Conservation (phyloP, 257 asterid genomes). For the Nicotiana undulata region DNA sequence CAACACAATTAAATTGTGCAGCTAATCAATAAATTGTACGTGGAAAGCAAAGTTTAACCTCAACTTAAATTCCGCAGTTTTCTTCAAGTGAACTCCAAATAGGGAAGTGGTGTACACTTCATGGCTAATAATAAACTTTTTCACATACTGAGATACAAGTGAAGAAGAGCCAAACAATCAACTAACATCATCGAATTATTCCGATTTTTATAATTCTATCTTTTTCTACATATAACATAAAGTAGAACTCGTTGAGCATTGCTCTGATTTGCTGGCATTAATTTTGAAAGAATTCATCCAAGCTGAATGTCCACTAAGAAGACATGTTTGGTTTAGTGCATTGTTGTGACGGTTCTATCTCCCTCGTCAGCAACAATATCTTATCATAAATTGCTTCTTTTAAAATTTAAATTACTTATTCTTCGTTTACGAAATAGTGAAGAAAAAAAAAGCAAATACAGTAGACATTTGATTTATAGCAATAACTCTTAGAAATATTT, state of each 20-base stretch:
- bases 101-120: too few relatives aligned
- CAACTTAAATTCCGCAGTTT: too few relatives aligned
- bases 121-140: too few relatives aligned
- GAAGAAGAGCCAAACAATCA: background rate
- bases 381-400: background rate
- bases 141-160: background rate
- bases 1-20: too few relatives aligned
- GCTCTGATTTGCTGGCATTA: background rate
- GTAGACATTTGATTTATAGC: background rate
- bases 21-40: too few relatives aligned
- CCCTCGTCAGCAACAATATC: background rate
- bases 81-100: too few relatives aligned
- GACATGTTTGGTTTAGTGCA: background rate
- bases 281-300: background rate
- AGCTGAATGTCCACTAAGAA: constrained; percentile 4
- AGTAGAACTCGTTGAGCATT: background rate
- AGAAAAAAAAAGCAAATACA: background rate
- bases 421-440: background rate
- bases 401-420: background rate
- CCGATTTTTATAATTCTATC: background rate
- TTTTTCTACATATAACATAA: background rate
- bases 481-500: background rate
- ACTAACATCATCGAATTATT: background rate
- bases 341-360: background rate
- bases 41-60: too few relatives aligned